These are phyloP conservation scores for Zoysia japonica DNA, from an alignment of 176 grass and related monocot species.

Conservation along the genomic window DNA sequence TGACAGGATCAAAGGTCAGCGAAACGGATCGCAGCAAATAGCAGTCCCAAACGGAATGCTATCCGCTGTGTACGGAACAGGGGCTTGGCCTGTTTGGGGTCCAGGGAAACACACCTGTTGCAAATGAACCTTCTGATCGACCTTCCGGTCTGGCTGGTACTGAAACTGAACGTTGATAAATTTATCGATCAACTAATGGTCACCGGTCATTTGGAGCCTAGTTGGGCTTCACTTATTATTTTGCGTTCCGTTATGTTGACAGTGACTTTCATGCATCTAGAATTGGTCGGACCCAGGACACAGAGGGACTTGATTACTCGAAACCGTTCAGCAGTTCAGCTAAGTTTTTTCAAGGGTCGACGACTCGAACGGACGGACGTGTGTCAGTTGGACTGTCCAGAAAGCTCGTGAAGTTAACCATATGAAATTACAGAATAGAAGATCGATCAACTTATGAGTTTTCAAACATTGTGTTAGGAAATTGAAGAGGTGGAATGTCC, in stretches of 20 bases:
- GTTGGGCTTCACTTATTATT: not conserved
- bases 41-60: constrained; percentile 1
- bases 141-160: not conserved
- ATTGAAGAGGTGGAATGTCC: not conserved
- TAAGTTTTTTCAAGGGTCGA: constrained; percentile 4
- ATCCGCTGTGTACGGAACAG: not conserved
- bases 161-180: not conserved
- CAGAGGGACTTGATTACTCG: not conserved
- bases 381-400: constrained; percentile 10
- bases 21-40: not conserved
- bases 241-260: constrained; percentile 1
- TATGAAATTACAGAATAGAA: not conserved
- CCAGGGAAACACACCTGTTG: not conserved
- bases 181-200: not conserved
- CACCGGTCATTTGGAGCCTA: not conserved
- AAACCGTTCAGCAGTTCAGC: not conserved
- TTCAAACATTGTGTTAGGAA: not conserved
- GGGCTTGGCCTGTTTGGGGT: not conserved
- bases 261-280: not conserved
- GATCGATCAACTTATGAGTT: not conserved
- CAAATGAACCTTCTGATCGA: not conserved
- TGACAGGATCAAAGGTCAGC: constrained; percentile 43
- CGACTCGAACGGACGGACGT: constrained; percentile 1
- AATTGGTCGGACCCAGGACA: constrained; percentile 17
- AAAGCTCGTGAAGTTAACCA: constrained; percentile 27